A percentile compares a stretch with the other conserved stretches of the same genome.
These are phyloP conservation scores for Tothia fuscella DNA, from an alignment of 2,329 filamentous ascomycete species.

Conservation along the genomic window DNA sequence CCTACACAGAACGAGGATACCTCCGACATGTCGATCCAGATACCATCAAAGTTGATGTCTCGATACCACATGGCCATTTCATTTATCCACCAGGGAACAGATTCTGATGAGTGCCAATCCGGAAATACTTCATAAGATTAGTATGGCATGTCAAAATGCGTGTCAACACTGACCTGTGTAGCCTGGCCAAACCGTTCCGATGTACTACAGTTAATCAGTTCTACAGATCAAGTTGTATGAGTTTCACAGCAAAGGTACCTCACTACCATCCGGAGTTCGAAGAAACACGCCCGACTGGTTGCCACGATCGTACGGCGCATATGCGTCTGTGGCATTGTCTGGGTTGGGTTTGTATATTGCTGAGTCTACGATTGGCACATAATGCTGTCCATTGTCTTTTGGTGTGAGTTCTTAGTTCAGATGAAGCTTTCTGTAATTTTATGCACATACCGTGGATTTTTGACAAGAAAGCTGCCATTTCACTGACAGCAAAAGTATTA, in stretches of 20 bases:
- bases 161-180: no score
- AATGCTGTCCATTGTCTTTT: constrained; percentile 41
- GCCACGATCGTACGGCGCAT: constrained; percentile 39
- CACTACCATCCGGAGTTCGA: constrained; percentile 41
- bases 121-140: constrained; percentile 40
- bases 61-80: constrained; percentile 40
- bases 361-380: constrained; percentile 48
- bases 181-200: constrained; percentile 44
- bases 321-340: constrained; percentile 49
- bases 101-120: constrained; percentile 48
- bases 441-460: no score
- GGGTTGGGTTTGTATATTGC: constrained; percentile 64
- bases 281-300: constrained; percentile 38
- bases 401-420: no score
- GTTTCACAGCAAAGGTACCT: no score
- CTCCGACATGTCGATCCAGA: constrained; percentile 49
- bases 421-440: no score
- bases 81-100: constrained; percentile 48
- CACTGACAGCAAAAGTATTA: constrained; percentile 37
- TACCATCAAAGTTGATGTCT: constrained; percentile 40
- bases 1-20: constrained; percentile 57
- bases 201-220: no score
- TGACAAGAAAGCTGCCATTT: constrained; percentile 39
- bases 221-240: no score
- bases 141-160: no score